These are phyloP conservation scores for Bryopsis sp. DNA, from an alignment of 139 green algal genomes.

Conservation along the genomic window DNA sequence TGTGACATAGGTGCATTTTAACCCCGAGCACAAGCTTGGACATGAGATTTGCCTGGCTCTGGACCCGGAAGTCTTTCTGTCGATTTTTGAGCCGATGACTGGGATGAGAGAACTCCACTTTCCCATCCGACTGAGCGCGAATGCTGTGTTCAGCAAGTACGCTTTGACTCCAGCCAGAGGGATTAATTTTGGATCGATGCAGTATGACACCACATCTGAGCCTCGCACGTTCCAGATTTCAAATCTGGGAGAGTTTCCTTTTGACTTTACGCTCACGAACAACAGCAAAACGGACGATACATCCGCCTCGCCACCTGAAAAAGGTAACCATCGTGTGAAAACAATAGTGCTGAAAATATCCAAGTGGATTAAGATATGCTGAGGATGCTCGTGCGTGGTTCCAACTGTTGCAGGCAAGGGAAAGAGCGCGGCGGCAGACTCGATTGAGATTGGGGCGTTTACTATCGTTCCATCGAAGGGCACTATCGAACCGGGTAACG, in stretches of 20 bases:
- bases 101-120: slow-evolving; percentile 8
- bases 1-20: slow-evolving; percentile 53
- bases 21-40: slow-evolving; percentile 37
- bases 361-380: too few relatives aligned
- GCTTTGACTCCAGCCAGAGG: slow-evolving; percentile 54
- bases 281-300: too few relatives aligned
- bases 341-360: too few relatives aligned
- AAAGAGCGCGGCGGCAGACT: too few relatives aligned
- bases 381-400: too few relatives aligned
- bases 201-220: slow-evolving; percentile 59
- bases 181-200: slow-evolving; percentile 64
- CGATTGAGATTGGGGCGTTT: slow-evolving; percentile 50
- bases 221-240: slow-evolving; percentile 56
- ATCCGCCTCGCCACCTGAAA: too few relatives aligned
- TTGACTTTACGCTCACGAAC: slow-evolving; percentile 46
- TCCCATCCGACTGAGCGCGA: slow-evolving; percentile 20
- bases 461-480: slow-evolving; percentile 38
- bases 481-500: slow-evolving; percentile 35
- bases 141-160: slow-evolving; percentile 66
- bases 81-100: slow-evolving; percentile 63
- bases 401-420: too few relatives aligned
- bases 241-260: slow-evolving; percentile 63
- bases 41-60: slow-evolving; percentile 43
- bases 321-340: too few relatives aligned
- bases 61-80: slow-evolving; percentile 53